A percentile compares a stretch with the other conserved stretches of the same genome.
Conservation (phyloP, 352 stramenopile genomes). For the Phytophthora tentaculata region DNA sequence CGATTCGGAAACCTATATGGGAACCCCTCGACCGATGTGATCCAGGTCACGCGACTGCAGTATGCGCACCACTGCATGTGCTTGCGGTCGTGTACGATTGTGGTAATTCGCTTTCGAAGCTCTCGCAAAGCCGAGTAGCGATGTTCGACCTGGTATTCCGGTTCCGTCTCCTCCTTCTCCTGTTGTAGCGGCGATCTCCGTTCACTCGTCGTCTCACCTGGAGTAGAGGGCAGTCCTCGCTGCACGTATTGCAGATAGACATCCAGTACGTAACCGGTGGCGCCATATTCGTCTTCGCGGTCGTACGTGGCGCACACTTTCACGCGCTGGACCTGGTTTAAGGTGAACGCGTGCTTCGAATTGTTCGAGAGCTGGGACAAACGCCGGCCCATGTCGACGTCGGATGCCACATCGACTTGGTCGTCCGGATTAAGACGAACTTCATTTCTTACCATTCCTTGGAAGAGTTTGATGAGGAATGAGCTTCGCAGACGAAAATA, state of each 20-base stretch:
- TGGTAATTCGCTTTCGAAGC: slow-evolving; percentile 44
- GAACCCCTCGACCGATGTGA: slow-evolving; percentile 46
- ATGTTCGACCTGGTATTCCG: slow-evolving; percentile 57
- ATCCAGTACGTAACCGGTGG: slow-evolving; percentile 61
- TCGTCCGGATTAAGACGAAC: slow-evolving; percentile 17
- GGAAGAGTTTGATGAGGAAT: slow-evolving; percentile 9
- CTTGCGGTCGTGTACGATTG: slow-evolving; percentile 36
- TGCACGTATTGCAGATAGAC: slow-evolving; percentile 58
- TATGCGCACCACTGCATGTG: slow-evolving; percentile 63
- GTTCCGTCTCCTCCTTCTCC: slow-evolving; percentile 28
- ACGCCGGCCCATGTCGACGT: slow-evolving; percentile 20
- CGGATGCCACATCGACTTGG: slow-evolving; percentile 11
- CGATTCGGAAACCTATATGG: slow-evolving; percentile 46
- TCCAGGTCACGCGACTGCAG: slow-evolving; percentile 53
- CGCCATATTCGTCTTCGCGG: slow-evolving; percentile 40
- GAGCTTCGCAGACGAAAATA: slow-evolving; percentile 3
- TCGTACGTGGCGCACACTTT: slow-evolving; percentile 48
- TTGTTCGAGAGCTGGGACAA: slow-evolving; percentile 60
- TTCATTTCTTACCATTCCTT: slow-evolving; percentile 23
- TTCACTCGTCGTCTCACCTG: slow-evolving; percentile 31
- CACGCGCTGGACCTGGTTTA: slow-evolving; percentile 70
- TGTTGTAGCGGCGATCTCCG: slow-evolving; percentile 25
- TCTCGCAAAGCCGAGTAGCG: slow-evolving; percentile 67
- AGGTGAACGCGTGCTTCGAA: slow-evolving; percentile 54
- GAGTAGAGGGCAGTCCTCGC: slow-evolving; percentile 48